These are phyloP conservation scores for Colletotrichum horii DNA, from an alignment of 2,329 filamentous ascomycete species.

Conservation along the genomic window DNA sequence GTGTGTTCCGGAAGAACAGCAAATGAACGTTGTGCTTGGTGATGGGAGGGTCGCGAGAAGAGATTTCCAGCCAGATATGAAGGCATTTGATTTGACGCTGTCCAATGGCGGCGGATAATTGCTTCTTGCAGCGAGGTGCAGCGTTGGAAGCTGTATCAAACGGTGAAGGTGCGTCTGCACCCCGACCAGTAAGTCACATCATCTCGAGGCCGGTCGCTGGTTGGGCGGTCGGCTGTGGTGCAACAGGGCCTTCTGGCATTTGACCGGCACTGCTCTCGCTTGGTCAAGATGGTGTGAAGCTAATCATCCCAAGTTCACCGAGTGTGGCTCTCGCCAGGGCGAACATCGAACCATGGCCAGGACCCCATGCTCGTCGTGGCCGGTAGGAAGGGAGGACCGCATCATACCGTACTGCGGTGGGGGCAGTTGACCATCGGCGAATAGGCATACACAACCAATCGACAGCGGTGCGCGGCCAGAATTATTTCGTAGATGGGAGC, in stretches of 20 bases:
- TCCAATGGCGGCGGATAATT: neutral
- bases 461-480: neutral
- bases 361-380: neutral
- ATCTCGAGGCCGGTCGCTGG: neutral
- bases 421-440: neutral
- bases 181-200: neutral
- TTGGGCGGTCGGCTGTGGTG: neutral
- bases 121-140: conserved; percentile 7
- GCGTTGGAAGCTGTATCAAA: neutral
- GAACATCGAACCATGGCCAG: conserved; percentile 1
- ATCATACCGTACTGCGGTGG: neutral
- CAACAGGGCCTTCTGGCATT: neutral
- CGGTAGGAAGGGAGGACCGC: neutral
- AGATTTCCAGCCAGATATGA: neutral
- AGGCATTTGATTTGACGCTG: neutral
- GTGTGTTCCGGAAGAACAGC: neutral
- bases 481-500: neutral
- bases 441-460: neutral
- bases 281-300: conserved; percentile 8
- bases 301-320: conserved; percentile 12
- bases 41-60: neutral
- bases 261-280: conserved; percentile 16
- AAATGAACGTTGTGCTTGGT: neutral
- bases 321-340: conserved; percentile 1
- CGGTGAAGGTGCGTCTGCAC: neutral